phyloP scores from a whole-genome alignment of 2,329 filamentous ascomycete genomes.

The Neofusicoccum sp. region DNA sequence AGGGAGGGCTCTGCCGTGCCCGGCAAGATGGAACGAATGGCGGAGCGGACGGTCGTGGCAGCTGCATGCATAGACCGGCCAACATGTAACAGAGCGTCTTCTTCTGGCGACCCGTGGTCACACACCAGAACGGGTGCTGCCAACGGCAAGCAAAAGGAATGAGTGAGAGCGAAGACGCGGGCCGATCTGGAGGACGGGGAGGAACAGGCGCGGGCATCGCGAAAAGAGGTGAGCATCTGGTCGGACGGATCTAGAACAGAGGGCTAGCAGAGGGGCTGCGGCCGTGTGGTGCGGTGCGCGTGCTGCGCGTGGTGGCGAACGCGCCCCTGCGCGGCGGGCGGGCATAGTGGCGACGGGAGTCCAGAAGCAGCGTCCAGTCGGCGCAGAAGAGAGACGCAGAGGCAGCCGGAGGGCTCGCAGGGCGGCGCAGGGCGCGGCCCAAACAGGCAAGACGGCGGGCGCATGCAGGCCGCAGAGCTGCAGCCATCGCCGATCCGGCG shows the following conservation, averaged over 20 bases:
- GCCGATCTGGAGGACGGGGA: neutral
- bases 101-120: neutral
- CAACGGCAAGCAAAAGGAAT: neutral
- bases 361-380: neutral
- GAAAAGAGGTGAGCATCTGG: neutral
- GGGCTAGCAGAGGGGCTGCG: neutral
- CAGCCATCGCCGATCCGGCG: conserved; percentile 1
- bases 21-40: neutral
- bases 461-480: neutral
- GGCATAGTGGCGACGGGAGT: neutral
- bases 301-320: neutral
- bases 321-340: neutral
- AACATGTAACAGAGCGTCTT: neutral
- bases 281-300: neutral
- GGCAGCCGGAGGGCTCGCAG: neutral
- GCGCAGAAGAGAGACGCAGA: neutral
- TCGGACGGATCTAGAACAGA: conserved; percentile 5
- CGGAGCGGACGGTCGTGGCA: neutral
- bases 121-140: neutral
- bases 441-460: neutral
- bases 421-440: neutral
- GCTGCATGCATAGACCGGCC: neutral
- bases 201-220: neutral
- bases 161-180: neutral
- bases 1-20: neutral